A percentile compares a stretch with the other conserved stretches of the same genome.
phyloP scores from a whole-genome alignment of 169 alveolate species.

The Cyclospora cayetanensis region DNA sequence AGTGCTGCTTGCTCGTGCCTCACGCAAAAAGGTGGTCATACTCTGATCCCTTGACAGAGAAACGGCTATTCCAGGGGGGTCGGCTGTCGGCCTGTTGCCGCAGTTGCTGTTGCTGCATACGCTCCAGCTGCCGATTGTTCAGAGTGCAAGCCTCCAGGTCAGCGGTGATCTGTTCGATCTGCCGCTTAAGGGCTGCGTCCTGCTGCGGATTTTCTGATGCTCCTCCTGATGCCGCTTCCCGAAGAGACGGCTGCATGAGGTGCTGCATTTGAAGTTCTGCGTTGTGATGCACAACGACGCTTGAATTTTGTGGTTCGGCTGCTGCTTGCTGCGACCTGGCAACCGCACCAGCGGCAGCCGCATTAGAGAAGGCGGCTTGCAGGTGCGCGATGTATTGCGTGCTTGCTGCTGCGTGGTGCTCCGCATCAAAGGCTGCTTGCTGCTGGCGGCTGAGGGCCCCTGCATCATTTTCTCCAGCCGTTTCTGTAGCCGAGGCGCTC shows the following conservation, averaged over 20 bases:
- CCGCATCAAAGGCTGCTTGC: background rate
- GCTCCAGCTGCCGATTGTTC: background rate
- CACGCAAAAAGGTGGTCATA: background rate
- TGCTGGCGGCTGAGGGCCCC: background rate
- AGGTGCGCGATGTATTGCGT: background rate
- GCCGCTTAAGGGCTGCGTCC: background rate
- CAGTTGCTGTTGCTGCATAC: slow-evolving; percentile 1
- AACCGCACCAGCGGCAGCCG: slow-evolving; percentile 48
- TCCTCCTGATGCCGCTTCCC: slow-evolving; percentile 8
- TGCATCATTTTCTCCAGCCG: background rate
- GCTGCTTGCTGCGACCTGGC: slow-evolving; percentile 23
- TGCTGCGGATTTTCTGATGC: slow-evolving; percentile 17
- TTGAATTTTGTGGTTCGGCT: background rate
- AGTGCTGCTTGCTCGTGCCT: too few relatives aligned
- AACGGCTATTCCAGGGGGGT: slow-evolving; percentile 65
- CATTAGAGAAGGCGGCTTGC: background rate
- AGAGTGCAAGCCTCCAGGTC: background rate
- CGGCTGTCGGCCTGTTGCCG: background rate
- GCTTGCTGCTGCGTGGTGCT: background rate
- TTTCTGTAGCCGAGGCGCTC: background rate
- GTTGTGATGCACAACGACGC: background rate
- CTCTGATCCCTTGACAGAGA: slow-evolving; percentile 17
- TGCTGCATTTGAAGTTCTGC: background rate
- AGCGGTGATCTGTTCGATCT: background rate
- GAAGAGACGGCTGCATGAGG: background rate